Evolutionary conservation across 495 filamentous ascomycete species (phyloP), one percentile per base, ranked within the genome.

Genomic region (Xylaria scruposa): DNA sequence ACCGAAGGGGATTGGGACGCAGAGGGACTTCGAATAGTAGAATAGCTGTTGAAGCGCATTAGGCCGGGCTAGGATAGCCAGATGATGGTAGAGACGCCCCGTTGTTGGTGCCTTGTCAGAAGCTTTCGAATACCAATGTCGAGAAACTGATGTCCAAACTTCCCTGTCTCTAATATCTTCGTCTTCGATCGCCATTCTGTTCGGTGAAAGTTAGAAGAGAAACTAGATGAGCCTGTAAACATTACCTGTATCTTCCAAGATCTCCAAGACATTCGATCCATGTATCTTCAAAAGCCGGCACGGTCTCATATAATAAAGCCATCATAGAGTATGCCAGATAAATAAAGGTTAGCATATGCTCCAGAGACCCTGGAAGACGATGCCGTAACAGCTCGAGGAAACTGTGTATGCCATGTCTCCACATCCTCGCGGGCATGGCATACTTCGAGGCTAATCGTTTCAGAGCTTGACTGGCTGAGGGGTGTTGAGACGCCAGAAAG

Each of bases 201-300:
- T 63, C 19, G n/a, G 31, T 21, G 9, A 46, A 62, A 17, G 3
- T 46, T 53, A 46, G 38, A 65, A 71, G 24, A 64, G 53, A 56
- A 49, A 38, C 5, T 3, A 29, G 0, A 21, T 49, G 21, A 40
- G 19, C 4, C 9, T 10, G 7, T 72, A 21, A 24, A 78, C 67
- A 56, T 73, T 36, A 79, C 76, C 79, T 70, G 29, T 81, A 82
- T 70, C 79, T 79, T 1, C 88, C 91, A 3, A 94, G 76, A 80
- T 95, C 92, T 0, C 92, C 92, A 0, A 95, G 81, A 75, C 92
- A 95, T 68, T 97, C 93, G 31, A 95, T 91, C 93, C 93, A 97
- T 0, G 90, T 95, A 68, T 93, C 91, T 62, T 90, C 85, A 71
- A 93, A 95, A 0, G 83, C 80, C 0, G 90, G 86, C 0, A 93